Base-by-base conservation (phyloP, 805 yeast genomes). In the Suhomyces tanzawaensis region DNA sequence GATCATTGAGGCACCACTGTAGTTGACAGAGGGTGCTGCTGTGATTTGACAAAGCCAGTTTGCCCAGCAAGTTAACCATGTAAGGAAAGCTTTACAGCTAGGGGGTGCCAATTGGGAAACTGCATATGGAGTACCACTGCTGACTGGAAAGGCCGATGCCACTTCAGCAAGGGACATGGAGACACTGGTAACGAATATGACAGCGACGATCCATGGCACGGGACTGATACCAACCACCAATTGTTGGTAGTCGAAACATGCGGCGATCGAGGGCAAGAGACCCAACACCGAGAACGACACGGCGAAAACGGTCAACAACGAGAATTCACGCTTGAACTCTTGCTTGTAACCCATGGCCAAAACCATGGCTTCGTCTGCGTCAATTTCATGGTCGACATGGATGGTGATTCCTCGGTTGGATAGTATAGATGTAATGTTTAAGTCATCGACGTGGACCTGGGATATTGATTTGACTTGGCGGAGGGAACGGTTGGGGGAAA, bases 51-150 rank as follows among this genome's bases (percentile, higher is more conserved):
- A 77, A 51, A 80, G 52, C 77, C 80, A 80, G 61, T 80, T 80
- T 19, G 79, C 65, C 76, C 82, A 80, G 40, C 84, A 80, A 7
- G 79, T 76, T 34, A 72, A 52, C 84, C 84, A 80, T 4, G 85
- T 75, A 35, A 76, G 61, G 17, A 76, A 56, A 1, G 83, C 76
- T 13, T 73, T 73, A 56, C 51, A 62, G 46, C 64, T 66, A 16
- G 73, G 74, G 11, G 85, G 85, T 3, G 85, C 74, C 45, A 80
- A 60, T 49, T 78, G 77, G 2, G 78, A 71, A 2, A 81, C 81
- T 42, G 87, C 85, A 48, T 81, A 82, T 34, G 83, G 84, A 7
- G 83, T 71, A 32, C 87, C 87, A 19, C 84, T 77, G 8, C 82
- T 69, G 6, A 84, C 80, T 27, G 88, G 88, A 62, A 76, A 77